These are phyloP conservation scores for Nothomitra cinnamomea DNA, from an alignment of 2,329 filamentous ascomycete genomes.

Conservation along the genomic window DNA sequence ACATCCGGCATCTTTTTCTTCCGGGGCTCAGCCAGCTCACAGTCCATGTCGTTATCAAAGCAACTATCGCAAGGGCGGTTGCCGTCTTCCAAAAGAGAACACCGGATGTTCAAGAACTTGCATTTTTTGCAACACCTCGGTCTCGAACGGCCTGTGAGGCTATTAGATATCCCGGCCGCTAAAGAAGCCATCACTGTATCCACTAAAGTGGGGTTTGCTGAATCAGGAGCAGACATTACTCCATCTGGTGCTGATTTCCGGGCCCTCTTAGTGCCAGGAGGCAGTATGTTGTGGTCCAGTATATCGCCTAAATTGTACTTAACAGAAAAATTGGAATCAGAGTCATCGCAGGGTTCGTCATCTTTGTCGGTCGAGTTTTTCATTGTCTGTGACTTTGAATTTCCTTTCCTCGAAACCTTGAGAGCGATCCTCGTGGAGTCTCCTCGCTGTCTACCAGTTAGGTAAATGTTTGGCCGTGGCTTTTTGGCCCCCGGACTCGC, in stretches of 20 bases:
- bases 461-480: neutral
- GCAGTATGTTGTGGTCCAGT: too few relatives aligned
- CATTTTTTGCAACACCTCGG: conserved; percentile 22
- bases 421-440: neutral
- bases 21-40: conserved; percentile 20
- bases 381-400: neutral
- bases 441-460: neutral
- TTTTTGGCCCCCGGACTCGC: neutral
- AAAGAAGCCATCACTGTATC: too few relatives aligned
- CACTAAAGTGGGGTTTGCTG: neutral
- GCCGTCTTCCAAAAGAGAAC: conserved; percentile 20
- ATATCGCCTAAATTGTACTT: too few relatives aligned
- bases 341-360: neutral
- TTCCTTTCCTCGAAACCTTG: neutral
- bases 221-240: neutral
- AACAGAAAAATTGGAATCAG: too few relatives aligned
- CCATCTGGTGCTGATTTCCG: too few relatives aligned
- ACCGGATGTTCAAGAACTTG: conserved; percentile 14
- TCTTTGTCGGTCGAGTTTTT: neutral
- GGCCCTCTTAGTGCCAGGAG: conserved; percentile 8
- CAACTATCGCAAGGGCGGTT: conserved; percentile 23
- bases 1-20: conserved; percentile 13
- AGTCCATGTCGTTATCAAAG: conserved; percentile 17
- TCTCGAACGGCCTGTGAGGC: conserved; percentile 19
- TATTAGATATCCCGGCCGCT: conserved; percentile 7